A percentile compares a stretch with the other conserved stretches of the same genome.
Evolutionary conservation across 306 rosid genomes (phyloP).

Genomic region (Sophora flavescens): DNA sequence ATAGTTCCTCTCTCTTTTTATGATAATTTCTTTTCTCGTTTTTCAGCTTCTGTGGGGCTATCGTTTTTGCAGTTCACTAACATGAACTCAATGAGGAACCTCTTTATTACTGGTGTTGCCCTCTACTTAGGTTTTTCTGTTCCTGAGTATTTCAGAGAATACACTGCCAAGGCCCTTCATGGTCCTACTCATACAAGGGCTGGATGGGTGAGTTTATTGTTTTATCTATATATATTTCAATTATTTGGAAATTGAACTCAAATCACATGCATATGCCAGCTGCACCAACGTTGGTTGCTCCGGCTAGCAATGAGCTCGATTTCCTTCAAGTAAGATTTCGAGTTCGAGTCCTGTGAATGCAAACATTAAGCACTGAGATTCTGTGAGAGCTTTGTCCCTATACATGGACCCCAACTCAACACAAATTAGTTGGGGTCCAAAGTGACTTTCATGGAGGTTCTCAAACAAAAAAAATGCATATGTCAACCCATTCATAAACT

Average conservation of each 20-base stretch:
- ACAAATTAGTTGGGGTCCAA: no score
- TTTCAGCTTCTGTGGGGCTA: conserved; percentile 95
- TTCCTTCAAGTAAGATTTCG: no score
- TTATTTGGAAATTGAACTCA: conserved; percentile 10
- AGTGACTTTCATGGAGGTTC: no score
- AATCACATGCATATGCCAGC: neutral
- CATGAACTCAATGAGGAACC: conserved; percentile 98
- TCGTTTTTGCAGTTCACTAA: conserved; percentile 99
- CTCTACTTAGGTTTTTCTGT: conserved; percentile 91
- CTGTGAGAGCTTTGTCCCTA: no score
- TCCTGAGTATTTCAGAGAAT: conserved; percentile 91
- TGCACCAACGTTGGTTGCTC: neutral
- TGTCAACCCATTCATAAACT: neutral
- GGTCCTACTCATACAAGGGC: conserved; percentile 93
- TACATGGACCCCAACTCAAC: no score
- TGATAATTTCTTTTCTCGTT: conserved; percentile 20
- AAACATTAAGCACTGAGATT: no score
- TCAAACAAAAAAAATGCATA: neutral
- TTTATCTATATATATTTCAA: conserved; percentile 37
- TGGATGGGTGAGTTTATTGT: conserved; percentile 88
- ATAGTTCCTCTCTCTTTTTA: conserved; percentile 24
- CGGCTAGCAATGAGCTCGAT: no score
- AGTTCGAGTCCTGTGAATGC: no score
- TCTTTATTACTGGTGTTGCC: conserved; percentile 84
- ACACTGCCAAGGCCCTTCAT: conserved; percentile 83